Conservation (phyloP, 108 stramenopile species). For the Nitzschia sp. region DNA sequence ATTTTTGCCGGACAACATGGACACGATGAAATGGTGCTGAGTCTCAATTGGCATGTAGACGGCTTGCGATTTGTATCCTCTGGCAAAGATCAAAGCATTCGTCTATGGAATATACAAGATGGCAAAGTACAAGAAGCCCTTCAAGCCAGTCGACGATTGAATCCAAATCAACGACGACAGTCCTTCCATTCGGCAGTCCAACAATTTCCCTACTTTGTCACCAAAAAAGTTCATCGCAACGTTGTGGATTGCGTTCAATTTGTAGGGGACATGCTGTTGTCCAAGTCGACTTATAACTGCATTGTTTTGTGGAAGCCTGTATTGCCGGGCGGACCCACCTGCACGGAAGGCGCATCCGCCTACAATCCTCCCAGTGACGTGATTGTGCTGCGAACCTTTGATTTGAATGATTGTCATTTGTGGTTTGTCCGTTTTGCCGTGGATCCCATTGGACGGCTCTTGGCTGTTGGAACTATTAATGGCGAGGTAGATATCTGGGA, state of each 20-base stretch:
- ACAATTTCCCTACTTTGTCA: constrained; percentile 74
- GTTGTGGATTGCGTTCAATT: constrained; percentile 86
- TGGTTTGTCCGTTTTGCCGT: constrained; percentile 60
- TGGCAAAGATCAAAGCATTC: constrained; percentile 72
- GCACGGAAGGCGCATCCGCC: background rate
- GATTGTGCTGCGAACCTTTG: constrained; percentile 8
- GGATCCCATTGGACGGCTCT: constrained; percentile 31
- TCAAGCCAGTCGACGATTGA: constrained; percentile 10
- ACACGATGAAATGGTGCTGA: constrained; percentile 70
- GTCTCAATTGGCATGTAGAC: constrained; percentile 70
- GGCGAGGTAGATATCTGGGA: constrained; percentile 80
- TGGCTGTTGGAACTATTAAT: constrained; percentile 72
- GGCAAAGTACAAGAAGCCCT: constrained; percentile 16
- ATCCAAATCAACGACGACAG: constrained; percentile 8
- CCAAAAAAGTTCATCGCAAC: constrained; percentile 69
- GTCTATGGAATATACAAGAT: constrained; percentile 22
- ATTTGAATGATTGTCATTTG: background rate
- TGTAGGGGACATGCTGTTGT: constrained; percentile 74
- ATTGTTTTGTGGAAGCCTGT: constrained; percentile 85
- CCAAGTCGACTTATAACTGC: constrained; percentile 64
- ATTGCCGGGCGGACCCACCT: constrained; percentile 14
- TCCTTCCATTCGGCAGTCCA: constrained; percentile 24
- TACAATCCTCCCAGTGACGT: constrained; percentile 26
- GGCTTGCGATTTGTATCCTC: constrained; percentile 70
- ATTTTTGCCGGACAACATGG: constrained; percentile 84